A percentile compares a stretch with the other conserved stretches of the same genome.
These are phyloP conservation scores for Gnomoniopsis smithogilvyi DNA, from an alignment of 2,329 filamentous ascomycete species.

Conservation along the genomic window DNA sequence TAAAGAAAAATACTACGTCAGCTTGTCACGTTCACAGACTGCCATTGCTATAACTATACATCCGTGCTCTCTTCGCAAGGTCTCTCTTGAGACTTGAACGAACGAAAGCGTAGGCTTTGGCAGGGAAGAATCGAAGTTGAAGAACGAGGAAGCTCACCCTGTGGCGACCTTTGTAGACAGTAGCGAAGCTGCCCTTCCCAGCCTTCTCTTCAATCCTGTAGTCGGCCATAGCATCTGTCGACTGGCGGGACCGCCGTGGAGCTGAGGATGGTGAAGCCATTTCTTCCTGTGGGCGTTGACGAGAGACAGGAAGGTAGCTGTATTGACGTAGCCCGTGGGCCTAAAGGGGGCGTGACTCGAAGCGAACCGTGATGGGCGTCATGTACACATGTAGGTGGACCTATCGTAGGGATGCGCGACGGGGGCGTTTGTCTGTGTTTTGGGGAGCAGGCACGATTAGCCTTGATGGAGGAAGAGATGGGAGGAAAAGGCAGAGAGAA, in stretches of 20 bases:
- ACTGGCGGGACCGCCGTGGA: constrained; percentile 21
- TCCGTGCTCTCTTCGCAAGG: too few relatives aligned
- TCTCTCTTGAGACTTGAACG: too few relatives aligned
- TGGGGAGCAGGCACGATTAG: constrained; percentile 22
- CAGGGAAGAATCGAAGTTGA: constrained; percentile 1
- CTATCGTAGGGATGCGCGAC: constrained; percentile 18
- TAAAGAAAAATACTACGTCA: constrained; percentile 19
- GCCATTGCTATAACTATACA: constrained; percentile 5
- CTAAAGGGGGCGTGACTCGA: constrained; percentile 26
- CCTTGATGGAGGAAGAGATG: background rate
- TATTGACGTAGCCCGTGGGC: constrained; percentile 27
- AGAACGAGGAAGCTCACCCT: constrained; percentile 55
- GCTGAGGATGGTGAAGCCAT: constrained; percentile 26
- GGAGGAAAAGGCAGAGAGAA: background rate
- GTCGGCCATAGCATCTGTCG: constrained; percentile 58
- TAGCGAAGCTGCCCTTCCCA: constrained; percentile 95
- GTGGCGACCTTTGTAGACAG: constrained; percentile 85
- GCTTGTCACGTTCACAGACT: constrained; percentile 2
- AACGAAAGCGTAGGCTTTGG: background rate
- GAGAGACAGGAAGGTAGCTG: constrained; percentile 24
- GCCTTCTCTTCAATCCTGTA: constrained; percentile 87
- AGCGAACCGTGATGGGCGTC: constrained; percentile 25
- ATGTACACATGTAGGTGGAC: constrained; percentile 26
- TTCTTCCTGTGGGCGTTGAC: constrained; percentile 25
- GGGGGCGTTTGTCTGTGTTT: background rate